Evolutionary conservation across 768 basidiomycete species (phyloP).

Genomic region (Gelatoporia subvermispora): DNA sequence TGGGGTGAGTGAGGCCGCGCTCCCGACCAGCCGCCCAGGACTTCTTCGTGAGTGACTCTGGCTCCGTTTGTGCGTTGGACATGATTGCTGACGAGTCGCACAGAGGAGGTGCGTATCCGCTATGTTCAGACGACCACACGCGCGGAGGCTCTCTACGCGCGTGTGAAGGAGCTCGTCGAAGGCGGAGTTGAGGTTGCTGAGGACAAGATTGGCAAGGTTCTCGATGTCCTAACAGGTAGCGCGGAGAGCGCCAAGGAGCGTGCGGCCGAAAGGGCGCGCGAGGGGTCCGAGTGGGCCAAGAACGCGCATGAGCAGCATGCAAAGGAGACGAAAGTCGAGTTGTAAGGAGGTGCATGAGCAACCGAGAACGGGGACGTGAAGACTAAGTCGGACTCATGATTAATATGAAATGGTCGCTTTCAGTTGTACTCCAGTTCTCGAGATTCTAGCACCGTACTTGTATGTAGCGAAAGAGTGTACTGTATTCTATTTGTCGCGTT

Average conservation of each 20-base stretch:
- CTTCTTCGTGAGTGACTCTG: slow-evolving; percentile 68
- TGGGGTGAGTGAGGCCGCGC: slow-evolving; percentile 63
- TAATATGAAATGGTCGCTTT: no score
- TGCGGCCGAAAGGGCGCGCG: slow-evolving; percentile 19
- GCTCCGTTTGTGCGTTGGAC: no score
- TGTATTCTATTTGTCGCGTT: no score
- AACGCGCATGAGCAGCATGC: slow-evolving; percentile 3
- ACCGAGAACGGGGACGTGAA: no score
- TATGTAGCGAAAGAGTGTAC: no score
- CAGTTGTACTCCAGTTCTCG: no score
- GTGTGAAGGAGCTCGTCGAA: slow-evolving; percentile 63
- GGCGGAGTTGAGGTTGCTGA: slow-evolving; percentile 69
- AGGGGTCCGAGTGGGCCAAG: slow-evolving; percentile 23
- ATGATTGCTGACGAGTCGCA: slow-evolving; percentile 2
- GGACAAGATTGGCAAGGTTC: slow-evolving; percentile 54
- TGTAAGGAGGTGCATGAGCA: no score
- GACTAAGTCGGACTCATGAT: no score
- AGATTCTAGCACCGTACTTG: no score
- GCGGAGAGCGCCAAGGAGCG: slow-evolving; percentile 27
- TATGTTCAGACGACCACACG: slow-evolving; percentile 64
- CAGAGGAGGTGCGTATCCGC: slow-evolving; percentile 75
- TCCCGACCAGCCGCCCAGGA: slow-evolving; percentile 65
- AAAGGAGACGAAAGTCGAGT: no score
- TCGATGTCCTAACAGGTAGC: slow-evolving; percentile 39
- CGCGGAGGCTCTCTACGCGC: slow-evolving; percentile 52